A percentile compares a stretch with the other conserved stretches of the same genome.
These are phyloP conservation scores for Pichiaceae sp. DNA, from an alignment of 1,139 yeast species.

Conservation along the genomic window DNA sequence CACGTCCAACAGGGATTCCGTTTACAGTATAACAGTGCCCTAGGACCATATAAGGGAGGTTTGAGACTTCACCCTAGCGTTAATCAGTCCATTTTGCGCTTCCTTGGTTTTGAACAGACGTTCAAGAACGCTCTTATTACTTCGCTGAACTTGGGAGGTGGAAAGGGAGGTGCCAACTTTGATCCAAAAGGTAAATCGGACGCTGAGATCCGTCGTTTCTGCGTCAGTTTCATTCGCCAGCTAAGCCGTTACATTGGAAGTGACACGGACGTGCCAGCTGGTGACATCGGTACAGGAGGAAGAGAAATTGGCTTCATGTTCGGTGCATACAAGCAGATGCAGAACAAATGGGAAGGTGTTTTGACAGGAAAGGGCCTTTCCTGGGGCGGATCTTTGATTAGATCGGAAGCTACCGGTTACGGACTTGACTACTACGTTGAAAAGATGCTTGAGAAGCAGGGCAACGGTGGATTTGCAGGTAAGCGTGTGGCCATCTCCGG, in stretches of 20 bases:
- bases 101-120: constrained; percentile 96
- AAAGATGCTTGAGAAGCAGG: constrained; percentile 96
- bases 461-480: constrained; percentile 83
- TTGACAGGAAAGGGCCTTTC: constrained; percentile 95
- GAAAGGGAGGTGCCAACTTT: constrained; percentile 98
- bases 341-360: constrained; percentile 94
- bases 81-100: constrained; percentile 88
- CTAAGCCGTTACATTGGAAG: constrained; percentile 94
- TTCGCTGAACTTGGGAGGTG: constrained; percentile 98
- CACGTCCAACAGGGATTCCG: constrained; percentile 97
- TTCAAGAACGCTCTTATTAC: constrained; percentile 98
- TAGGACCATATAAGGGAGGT: constrained; percentile 99
- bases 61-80: constrained; percentile 97
- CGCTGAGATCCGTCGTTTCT: constrained; percentile 92
- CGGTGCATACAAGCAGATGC: constrained; percentile 92
- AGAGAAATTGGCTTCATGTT: constrained; percentile 89
- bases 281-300: constrained; percentile 93
- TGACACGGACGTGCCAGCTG: constrained; percentile 97
- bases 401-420: constrained; percentile 99
- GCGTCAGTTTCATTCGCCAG: constrained; percentile 93
- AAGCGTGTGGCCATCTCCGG: constrained; percentile 96
- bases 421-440: constrained; percentile 96
- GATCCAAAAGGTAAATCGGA: constrained; percentile 94
- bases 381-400: constrained; percentile 98
- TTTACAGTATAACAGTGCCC: constrained; percentile 96